phyloP scores from a whole-genome alignment of 768 basidiomycete species.

The Trametes villosa region DNA sequence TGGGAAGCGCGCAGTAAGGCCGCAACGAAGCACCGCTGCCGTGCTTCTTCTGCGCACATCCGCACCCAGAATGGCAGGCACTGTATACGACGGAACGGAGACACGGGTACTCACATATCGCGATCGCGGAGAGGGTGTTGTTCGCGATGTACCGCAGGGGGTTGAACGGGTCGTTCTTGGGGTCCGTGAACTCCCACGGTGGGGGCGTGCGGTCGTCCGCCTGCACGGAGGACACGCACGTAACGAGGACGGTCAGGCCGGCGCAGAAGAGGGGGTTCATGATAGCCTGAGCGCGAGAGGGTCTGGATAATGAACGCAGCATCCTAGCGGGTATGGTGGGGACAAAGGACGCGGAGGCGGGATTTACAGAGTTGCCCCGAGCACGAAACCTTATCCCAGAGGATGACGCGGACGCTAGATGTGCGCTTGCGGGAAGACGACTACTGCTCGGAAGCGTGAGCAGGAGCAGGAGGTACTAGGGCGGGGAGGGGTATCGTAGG shows the following conservation, averaged over 20 bases:
- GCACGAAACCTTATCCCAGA: too few species aligned
- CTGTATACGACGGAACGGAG: background rate
- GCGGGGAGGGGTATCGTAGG: too few species aligned
- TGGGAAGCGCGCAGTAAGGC: too few species aligned
- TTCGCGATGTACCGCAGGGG: slow-evolving; percentile 59
- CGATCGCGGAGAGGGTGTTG: slow-evolving; percentile 54
- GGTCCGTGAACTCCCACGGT: slow-evolving; percentile 41
- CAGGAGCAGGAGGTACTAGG: too few species aligned
- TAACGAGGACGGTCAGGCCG: slow-evolving; percentile 2
- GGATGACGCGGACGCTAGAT: too few species aligned
- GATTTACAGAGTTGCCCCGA: too few species aligned
- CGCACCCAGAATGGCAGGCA: background rate
- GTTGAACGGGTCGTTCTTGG: slow-evolving; percentile 56
- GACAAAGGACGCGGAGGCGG: too few species aligned
- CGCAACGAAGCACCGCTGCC: background rate
- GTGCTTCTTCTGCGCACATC: background rate
- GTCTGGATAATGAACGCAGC: too few species aligned
- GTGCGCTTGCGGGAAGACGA: too few species aligned
- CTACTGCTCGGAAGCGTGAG: too few species aligned
- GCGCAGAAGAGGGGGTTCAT: background rate
- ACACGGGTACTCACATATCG: slow-evolving; percentile 44
- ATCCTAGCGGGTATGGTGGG: too few species aligned
- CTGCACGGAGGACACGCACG: slow-evolving; percentile 4
- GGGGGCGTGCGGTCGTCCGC: slow-evolving; percentile 43
- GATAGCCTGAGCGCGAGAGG: background rate